phyloP scores from a whole-genome alignment of 441 rosid species.

The Aleurites moluccanus region DNA sequence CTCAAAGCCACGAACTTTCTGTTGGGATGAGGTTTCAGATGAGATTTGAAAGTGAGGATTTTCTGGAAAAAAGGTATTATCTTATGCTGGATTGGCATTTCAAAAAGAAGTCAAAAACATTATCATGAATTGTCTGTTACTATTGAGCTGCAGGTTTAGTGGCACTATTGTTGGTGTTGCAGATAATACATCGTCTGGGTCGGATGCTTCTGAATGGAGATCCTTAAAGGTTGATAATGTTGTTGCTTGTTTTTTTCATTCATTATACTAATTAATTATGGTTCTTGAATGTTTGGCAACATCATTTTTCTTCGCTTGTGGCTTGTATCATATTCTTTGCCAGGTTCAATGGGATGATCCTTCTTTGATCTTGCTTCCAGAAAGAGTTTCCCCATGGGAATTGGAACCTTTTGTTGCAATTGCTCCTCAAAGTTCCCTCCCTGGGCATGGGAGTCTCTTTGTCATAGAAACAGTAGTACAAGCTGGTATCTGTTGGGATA shows the following conservation, averaged over 20 bases:
- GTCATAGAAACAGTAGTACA: no score
- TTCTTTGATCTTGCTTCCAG: constrained; percentile 79
- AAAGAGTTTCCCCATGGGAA: constrained; percentile 95
- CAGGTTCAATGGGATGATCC: constrained; percentile 99
- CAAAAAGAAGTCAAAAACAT: constrained; percentile 11
- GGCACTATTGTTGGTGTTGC: constrained; percentile 96
- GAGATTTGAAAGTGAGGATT: constrained; percentile 99
- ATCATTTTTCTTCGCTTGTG: not conserved
- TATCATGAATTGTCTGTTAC: constrained; percentile 11
- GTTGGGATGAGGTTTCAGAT: constrained; percentile 99
- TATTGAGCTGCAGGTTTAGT: constrained; percentile 68
- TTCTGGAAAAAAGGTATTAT: constrained; percentile 87
- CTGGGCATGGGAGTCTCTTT: constrained; percentile 69
- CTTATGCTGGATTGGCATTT: constrained; percentile 7
- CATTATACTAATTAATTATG: not conserved
- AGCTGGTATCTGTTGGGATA: no score
- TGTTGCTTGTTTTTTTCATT: constrained; percentile 19
- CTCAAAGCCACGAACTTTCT: constrained; percentile 71
- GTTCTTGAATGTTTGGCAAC: not conserved
- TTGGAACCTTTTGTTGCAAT: constrained; percentile 64
- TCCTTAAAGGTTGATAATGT: constrained; percentile 75
- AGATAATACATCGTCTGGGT: constrained; percentile 64
- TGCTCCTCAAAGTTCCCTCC: constrained; percentile 60
- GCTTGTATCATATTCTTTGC: constrained; percentile 4
- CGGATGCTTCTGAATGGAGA: constrained; percentile 97